Base-by-base conservation (phyloP, 2,329 filamentous ascomycete genomes). In the Paraphoma chrysanthemicola region DNA sequence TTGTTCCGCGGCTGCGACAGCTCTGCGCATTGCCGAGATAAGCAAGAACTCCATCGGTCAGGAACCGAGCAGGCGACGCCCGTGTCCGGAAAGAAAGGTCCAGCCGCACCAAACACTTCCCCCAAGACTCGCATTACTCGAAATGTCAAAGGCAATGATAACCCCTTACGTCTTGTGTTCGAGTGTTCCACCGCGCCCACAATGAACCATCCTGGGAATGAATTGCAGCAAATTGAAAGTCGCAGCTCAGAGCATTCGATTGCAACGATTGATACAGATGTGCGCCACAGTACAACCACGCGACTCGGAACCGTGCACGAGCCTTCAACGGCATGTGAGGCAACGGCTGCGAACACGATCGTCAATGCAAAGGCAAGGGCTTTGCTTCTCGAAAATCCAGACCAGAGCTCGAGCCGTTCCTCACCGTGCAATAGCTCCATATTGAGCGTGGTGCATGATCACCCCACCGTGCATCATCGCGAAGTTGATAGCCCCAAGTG, bases 331-430 rank as follows among this genome's bases (percentile, higher is more conserved):
- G 51, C 52, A 42, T 45, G 42, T 29, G 48, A 63, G 29, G 43
- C 41, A 45, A 36, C 31, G 31, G 38, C 51, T 50, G 44, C 38
- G 48, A 42, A 23, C 31, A 36, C 59, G 43, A 71, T 65, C 63
- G 59, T 66, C 63, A 69, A 73, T 66, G 66, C 69, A 42, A 58
- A 63, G 42, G 57, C 59, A 28, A 74, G 71, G 74, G 68, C 48
- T 54, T 51, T 53, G 31, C 69, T 70, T 53, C 44, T 74, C 30
- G 61, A 54, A 50, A 63, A 66, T 50, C 51, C 53, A 36, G 62
- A 61, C 31, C 48, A 53, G 42, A 63, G 57, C 48, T 71, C 72
- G 59, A 65, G 61, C 51, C 57, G 61, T 48, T 63, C 62, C 17
- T 51, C 54, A 16, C 51, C 55, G 41, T 52, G 44, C 17, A 44